These are phyloP conservation scores for Lathyrus aphaca DNA, from an alignment of 306 rosid genomes.

Conservation along the genomic window DNA sequence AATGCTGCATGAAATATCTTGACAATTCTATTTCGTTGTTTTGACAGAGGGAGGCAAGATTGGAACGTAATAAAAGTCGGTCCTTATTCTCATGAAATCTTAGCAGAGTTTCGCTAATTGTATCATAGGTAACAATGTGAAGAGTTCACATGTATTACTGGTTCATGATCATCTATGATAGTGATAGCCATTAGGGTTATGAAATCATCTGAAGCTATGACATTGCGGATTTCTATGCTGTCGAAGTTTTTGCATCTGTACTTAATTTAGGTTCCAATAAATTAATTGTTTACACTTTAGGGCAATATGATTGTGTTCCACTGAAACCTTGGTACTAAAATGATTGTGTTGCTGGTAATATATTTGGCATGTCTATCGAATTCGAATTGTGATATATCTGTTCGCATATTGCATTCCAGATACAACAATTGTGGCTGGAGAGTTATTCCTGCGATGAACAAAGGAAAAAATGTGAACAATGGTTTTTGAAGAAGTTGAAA, in stretches of 20 bases:
- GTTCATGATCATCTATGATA: slow-evolving; percentile 32
- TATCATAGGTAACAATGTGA: slow-evolving; percentile 22
- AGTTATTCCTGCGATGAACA: not conserved
- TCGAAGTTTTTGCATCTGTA: slow-evolving; percentile 18
- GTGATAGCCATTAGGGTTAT: slow-evolving; percentile 17
- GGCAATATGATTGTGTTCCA: slow-evolving; percentile 1
- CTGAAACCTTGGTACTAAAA: slow-evolving; percentile 20
- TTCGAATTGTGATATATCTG: not conserved
- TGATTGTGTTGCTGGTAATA: not conserved
- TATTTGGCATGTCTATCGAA: not conserved
- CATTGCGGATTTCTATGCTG: slow-evolving; percentile 12
- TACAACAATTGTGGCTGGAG: not conserved
- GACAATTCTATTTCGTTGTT: slow-evolving; percentile 37
- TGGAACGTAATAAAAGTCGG: slow-evolving; percentile 78
- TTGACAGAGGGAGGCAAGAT: slow-evolving; percentile 84
- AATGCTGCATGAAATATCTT: slow-evolving; percentile 13
- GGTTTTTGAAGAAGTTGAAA: not conserved
- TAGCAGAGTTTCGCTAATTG: slow-evolving; percentile 24
- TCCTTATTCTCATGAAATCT: slow-evolving; percentile 79
- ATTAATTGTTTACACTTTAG: not conserved
- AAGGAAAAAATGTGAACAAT: not conserved
- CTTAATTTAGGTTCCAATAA: slow-evolving; percentile 29
- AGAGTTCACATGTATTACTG: not conserved
- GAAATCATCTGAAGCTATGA: slow-evolving; percentile 10
- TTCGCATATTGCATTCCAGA: not conserved